Evolutionary conservation across 106 monocot genomes (phyloP).

Genomic region (Apostasia ramifera): DNA sequence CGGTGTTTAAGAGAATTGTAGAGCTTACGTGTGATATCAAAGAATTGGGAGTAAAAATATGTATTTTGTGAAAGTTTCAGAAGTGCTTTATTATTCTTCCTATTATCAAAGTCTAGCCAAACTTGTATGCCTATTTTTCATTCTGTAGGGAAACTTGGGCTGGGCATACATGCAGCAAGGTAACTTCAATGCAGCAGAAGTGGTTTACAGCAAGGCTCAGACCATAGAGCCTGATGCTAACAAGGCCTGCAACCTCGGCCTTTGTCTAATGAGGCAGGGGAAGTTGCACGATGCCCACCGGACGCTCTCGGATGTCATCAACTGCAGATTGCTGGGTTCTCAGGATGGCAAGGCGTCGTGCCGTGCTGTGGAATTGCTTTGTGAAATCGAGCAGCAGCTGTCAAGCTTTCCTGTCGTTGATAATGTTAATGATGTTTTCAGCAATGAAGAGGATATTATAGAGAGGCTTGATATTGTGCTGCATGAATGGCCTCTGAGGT

Average conservation of each 20-base stretch:
- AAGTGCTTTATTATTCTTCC: too few species aligned
- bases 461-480: conserved; percentile 30
- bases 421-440: neutral
- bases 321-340: conserved; percentile 18
- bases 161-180: conserved; percentile 85
- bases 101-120: too few species aligned
- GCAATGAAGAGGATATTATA: conserved; percentile 23
- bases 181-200: conserved; percentile 60
- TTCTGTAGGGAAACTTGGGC: conserved; percentile 56
- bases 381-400: conserved; percentile 30
- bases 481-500: conserved; percentile 36
- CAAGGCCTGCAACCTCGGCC: conserved; percentile 75
- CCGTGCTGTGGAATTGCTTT: conserved; percentile 43
- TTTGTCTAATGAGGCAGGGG: conserved; percentile 57
- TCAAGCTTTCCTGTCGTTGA: neutral
- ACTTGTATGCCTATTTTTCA: too few species aligned
- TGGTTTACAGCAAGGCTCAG: conserved; percentile 70
- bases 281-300: conserved; percentile 30
- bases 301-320: conserved; percentile 36
- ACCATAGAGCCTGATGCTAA: conserved; percentile 58
- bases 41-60: too few species aligned
- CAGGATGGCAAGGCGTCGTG: conserved; percentile 30
- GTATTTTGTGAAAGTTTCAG: too few species aligned
- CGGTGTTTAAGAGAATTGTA: too few species aligned
- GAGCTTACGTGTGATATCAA: too few species aligned